Base-by-base conservation (phyloP, 2,329 filamentous ascomycete genomes). In the Cladosporium sp. region DNA sequence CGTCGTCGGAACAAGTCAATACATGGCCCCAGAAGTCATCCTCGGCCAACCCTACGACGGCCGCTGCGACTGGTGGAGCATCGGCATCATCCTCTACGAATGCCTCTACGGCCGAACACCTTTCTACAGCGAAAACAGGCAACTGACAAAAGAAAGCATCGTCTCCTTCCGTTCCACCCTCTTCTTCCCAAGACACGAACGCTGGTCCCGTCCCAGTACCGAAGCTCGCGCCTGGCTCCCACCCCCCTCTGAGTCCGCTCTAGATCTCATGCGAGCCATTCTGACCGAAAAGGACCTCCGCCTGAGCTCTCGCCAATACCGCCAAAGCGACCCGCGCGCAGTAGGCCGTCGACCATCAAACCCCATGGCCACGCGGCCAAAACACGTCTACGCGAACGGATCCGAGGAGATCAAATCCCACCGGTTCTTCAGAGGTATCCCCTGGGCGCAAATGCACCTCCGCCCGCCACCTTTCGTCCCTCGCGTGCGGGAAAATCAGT, bases 1-100 rank as follows among this genome's bases (percentile, higher is more conserved):
- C 39, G 83, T 95, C 1, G 92, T 97, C 9, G 92, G 92, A 2
- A 97, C 93, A 2, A 95, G 90, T 65, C 92, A 96, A 65, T 97
- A 97, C 72, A 97, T 96, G 93, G 92, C 93, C 0, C 92, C 92
- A 2, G 93, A 97, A 72, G 88, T 97, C 15, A 84, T 96, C 51
- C 76, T 79, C 57, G 88, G 91, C 22, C 79, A 89, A 42, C 72
- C 78, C 32, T 97, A 97, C 67, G 93, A 97, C 69, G 92, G 88
- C 25, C 79, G 92, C 62, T 97, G 92, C 69, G 92, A 97, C 69
- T 97, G 80, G 89, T 97, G 88, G 92, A 96, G 91, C 69, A 81
- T 97, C 59, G 92, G 90, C 47, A 83, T 97, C 63, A 96, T 97
- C 63, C 70, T 97, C 50, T 97, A 88, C 62, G 92, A 97, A 77